Evolutionary conservation across 169 alveolate species (phyloP), one percentile per base, ranked within the genome.

Genomic region (Theileria luwenshuni): DNA sequence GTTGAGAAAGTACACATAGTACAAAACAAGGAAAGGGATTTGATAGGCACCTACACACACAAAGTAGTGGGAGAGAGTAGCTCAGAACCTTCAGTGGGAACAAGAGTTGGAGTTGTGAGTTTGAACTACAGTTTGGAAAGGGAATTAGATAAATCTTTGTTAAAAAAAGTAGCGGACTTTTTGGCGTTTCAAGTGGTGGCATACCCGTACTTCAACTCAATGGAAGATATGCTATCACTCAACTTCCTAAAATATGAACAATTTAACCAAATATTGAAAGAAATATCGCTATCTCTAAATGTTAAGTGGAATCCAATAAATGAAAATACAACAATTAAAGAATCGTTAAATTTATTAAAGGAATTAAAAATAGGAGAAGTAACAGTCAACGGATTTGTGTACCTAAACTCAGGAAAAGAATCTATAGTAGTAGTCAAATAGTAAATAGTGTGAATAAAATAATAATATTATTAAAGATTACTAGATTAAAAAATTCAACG

Each of bases 31-130:
- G 68, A 5, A 12, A 21, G 30, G 5, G 70, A 56, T 42, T 8
- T 59, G 21, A 21, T 47, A n/a, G 86, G 86, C 8, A 12, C 73
- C 38, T 79, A 79, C 69, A 56, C 72, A 27, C 86, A 79, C 63
- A 56, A 79, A 28, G 63, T 33, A 17, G 3, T 54, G 8, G 42
- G n/a, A 15, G 19, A 25, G 32, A n/a, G 48, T 38, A 25, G 27
- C 12, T 63, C 15, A 17, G 70, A 62, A 7, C 45, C 43, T 1
- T 3, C 62, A 21, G 60, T 71, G 15, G 86, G 83, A 23, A 54
- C 35, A 21, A 43, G 83, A 25, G 51, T 69, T 17, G 83, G 83
- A 42, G 19, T 72, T 2, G 65, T 64, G 15, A 64, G 49, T 23
- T 21, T 79, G 12, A 69, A 48, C 19, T 73, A 23, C 32, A 42